Conservation (phyloP, 2,329 filamentous ascomycete genomes). For the Trichoderma harzianum region DNA sequence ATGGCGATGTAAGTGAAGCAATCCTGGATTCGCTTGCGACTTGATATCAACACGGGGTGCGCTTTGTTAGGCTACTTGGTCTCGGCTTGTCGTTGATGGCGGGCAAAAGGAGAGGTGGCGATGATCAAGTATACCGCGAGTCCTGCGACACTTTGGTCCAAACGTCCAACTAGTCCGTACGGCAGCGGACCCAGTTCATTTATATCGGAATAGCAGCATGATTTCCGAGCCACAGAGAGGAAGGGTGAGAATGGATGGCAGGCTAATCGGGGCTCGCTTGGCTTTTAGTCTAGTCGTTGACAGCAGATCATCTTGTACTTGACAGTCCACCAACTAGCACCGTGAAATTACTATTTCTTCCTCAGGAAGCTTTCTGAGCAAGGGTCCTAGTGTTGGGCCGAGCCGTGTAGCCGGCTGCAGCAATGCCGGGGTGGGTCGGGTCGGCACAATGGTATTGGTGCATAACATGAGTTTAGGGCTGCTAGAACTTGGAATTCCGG, state of each 20-base stretch:
- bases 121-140: not conserved
- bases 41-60: not conserved
- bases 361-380: constrained; percentile 10
- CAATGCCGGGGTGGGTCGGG: constrained; percentile 13
- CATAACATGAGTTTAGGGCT: constrained; percentile 1
- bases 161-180: constrained; percentile 6
- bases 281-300: constrained; percentile 3
- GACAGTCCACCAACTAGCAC: not conserved
- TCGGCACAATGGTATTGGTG: constrained; percentile 1
- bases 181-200: not conserved
- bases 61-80: not conserved
- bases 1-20: constrained; percentile 32
- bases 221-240: not conserved
- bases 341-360: constrained; percentile 13
- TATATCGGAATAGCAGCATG: not conserved
- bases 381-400: constrained; percentile 19
- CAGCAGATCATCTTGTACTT: constrained; percentile 10
- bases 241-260: not conserved
- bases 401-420: constrained; percentile 18
- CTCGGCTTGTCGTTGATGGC: not conserved
- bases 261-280: not conserved
- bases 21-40: not conserved
- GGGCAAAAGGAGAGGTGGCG: not conserved
- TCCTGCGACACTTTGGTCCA: not conserved
- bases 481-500: not conserved